Conservation (phyloP, 495 filamentous ascomycete genomes). For the Elasticomyces elasticus region DNA sequence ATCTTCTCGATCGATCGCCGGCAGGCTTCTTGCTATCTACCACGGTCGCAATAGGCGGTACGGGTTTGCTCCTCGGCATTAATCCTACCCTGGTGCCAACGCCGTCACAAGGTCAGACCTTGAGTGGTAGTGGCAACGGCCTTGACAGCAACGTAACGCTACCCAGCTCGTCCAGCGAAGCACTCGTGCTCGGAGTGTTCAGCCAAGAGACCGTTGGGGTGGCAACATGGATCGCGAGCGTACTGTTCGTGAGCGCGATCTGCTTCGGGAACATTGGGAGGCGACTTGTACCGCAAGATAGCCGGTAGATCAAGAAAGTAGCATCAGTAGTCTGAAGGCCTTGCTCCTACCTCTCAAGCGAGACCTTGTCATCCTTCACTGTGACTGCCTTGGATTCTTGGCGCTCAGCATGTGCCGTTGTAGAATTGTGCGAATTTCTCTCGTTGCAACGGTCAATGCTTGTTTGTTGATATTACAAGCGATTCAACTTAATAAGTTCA, state of each 20-base stretch:
- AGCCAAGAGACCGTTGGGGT: conserved; percentile 69
- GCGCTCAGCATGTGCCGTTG: too few relatives aligned
- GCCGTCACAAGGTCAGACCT: conserved; percentile 35
- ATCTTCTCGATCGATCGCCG: conserved; percentile 80
- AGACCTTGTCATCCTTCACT: too few relatives aligned
- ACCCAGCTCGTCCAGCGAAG: conserved; percentile 16
- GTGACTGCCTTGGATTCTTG: too few relatives aligned
- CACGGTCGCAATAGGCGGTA: conserved; percentile 61
- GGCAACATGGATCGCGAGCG: conserved; percentile 78
- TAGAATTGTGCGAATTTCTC: too few relatives aligned
- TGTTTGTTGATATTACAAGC: too few relatives aligned
- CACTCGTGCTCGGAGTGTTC: conserved; percentile 45
- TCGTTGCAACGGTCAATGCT: too few relatives aligned
- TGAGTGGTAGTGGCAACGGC: conserved; percentile 1
- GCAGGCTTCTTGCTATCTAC: conserved; percentile 70
- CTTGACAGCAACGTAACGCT: not conserved
- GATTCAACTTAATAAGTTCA: too few relatives aligned
- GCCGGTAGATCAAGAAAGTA: too few relatives aligned
- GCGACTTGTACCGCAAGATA: conserved; percentile 48
- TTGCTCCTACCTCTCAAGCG: too few relatives aligned
- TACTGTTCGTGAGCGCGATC: conserved; percentile 85
- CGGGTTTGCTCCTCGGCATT: conserved; percentile 58
- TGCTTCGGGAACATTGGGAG: conserved; percentile 95
- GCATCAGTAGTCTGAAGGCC: too few relatives aligned
- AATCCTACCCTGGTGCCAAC: conserved; percentile 68